Percentiles rank a stretch among this genome's conserved stretches.
Evolutionary conservation across 352 stramenopile genomes (phyloP).

Genomic region (Phytophthora parvispora): DNA sequence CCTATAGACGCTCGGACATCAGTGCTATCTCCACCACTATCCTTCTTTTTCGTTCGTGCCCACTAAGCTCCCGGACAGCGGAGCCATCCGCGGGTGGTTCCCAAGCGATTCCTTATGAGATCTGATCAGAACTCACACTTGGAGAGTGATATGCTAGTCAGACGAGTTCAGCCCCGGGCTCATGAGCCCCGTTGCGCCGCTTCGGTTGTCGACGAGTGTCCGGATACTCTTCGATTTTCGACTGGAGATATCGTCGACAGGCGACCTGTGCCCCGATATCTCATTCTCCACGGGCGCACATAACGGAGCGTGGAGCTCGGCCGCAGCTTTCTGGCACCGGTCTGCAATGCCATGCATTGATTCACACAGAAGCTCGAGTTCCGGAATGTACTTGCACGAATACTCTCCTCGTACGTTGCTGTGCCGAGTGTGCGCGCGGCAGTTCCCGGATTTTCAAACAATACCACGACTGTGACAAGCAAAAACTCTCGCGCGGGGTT

Average conservation of each 20-base stretch:
- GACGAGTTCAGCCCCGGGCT: conserved; percentile 8
- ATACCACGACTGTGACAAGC: conserved; percentile 22
- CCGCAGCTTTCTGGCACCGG: background rate
- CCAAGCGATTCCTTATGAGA: conserved; percentile 4
- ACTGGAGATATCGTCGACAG: conserved; percentile 25
- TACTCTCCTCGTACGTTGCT: background rate
- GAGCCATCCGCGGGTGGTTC: conserved; percentile 2
- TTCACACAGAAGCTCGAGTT: too few species aligned
- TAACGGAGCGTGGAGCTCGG: conserved; percentile 12
- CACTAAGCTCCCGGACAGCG: background rate
- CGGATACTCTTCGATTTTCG: conserved; percentile 24
- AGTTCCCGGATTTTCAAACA: too few species aligned
- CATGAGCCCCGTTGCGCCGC: background rate
- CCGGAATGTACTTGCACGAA: background rate
- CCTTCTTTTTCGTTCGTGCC: conserved; percentile 4
- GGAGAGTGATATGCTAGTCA: conserved; percentile 12
- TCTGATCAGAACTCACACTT: conserved; percentile 7
- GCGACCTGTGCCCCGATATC: conserved; percentile 15
- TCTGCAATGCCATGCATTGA: background rate
- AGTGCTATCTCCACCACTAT: background rate
- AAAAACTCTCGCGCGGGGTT: background rate
- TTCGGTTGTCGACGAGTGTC: background rate
- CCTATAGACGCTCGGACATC: background rate
- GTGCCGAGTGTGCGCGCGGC: background rate
- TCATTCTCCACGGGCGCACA: conserved; percentile 25